Evolutionary conservation across 495 filamentous ascomycete species (phyloP), one percentile per base, ranked within the genome.

Genomic region (Coniosporium apollinis): DNA sequence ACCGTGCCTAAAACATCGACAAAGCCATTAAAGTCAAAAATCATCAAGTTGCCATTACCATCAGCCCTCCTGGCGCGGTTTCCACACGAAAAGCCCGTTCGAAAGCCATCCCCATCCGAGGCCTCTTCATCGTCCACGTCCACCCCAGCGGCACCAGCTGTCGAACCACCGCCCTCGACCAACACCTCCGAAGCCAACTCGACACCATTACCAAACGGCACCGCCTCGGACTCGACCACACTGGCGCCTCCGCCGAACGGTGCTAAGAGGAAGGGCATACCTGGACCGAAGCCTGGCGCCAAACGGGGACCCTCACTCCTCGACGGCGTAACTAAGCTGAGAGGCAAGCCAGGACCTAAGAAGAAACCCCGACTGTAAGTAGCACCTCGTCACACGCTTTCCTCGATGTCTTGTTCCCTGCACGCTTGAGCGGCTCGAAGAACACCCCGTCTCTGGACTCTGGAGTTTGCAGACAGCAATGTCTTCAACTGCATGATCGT

Each of bases 351-450:
- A 5, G 84, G 84, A 13, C 84, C 87, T 0, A 96, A 94, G 69
- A 94, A 93, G 70, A 86, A 87, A 58, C 74, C 79, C 45, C 74
- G 72, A 69, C 59, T 92, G 89, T 97, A 78, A 70, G 82, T 75
- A 38, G 9, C 44, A 14, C 32, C 30, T 18, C 32, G 7, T 16
- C 6, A 11, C 15, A 34, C n/a, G n/a, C n/a, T n/a, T n/a, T n/a
- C n/a, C n/a, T n/a, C n/a, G n/a, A n/a, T n/a, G n/a, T n/a, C n/a
- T n/a, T n/a, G n/a, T n/a, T n/a, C n/a, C n/a, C n/a, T n/a, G n/a
- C n/a, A n/a, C n/a, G n/a, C n/a, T n/a, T n/a, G n/a, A n/a, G n/a
- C n/a, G n/a, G n/a, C n/a, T n/a, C n/a, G n/a, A n/a, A n/a, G n/a
- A n/a, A n/a, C n/a, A n/a, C n/a, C n/a, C n/a, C n/a, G n/a, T n/a